Conservation (phyloP, 495 filamentous ascomycete species). For the Lophiotrema nucula region DNA sequence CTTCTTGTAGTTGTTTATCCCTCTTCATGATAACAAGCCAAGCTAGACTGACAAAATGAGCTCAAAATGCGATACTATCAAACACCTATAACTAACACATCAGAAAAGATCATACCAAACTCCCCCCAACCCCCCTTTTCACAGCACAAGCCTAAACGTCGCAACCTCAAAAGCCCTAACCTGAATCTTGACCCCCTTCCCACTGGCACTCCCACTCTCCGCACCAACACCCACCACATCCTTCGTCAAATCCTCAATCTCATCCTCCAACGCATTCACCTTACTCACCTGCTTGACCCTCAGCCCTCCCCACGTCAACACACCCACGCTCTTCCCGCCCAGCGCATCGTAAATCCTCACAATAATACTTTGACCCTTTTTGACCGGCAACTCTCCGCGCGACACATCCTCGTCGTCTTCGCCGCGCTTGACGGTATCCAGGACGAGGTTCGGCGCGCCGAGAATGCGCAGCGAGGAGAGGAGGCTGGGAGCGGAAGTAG, state of each 20-base stretch:
- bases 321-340: slow-evolving; percentile 73
- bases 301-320: slow-evolving; percentile 60
- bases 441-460: slow-evolving; percentile 56
- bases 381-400: slow-evolving; percentile 62
- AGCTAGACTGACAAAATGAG: no score
- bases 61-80: no score
- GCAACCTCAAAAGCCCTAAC: slow-evolving; percentile 88
- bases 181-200: slow-evolving; percentile 57
- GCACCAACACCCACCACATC: slow-evolving; percentile 44
- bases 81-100: no score
- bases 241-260: slow-evolving; percentile 56
- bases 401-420: slow-evolving; percentile 93
- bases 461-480: slow-evolving; percentile 39
- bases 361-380: slow-evolving; percentile 75
- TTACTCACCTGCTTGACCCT: slow-evolving; percentile 74
- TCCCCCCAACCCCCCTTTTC: background rate
- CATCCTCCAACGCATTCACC: slow-evolving; percentile 76
- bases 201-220: slow-evolving; percentile 48
- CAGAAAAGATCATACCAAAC: no score
- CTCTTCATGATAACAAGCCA: no score
- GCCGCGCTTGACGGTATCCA: slow-evolving; percentile 86
- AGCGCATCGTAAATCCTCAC: slow-evolving; percentile 85
- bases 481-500: slow-evolving; percentile 36
- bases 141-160: slow-evolving; percentile 73
- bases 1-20: no score